These are phyloP conservation scores for Apostasia ramifera DNA, from an alignment of 106 monocot genomes.

Conservation along the genomic window DNA sequence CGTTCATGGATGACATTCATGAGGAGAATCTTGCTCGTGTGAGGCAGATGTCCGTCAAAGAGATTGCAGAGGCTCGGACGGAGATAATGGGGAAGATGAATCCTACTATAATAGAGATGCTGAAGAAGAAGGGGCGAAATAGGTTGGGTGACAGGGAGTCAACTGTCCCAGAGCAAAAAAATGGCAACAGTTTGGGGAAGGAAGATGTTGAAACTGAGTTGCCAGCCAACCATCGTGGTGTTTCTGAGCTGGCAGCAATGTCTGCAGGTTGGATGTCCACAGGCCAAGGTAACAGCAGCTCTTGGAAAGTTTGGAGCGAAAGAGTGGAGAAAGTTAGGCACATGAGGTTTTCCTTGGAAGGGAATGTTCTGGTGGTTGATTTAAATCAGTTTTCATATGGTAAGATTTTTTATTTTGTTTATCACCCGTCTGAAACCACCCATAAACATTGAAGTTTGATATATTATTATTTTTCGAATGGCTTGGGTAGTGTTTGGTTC, in stretches of 20 bases:
- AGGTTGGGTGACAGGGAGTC: constrained; percentile 30
- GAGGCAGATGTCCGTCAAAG: constrained; percentile 58
- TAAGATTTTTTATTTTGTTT: constrained; percentile 14
- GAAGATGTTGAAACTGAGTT: neutral
- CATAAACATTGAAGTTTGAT: neutral
- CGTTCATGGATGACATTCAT: constrained; percentile 56
- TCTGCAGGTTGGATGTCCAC: constrained; percentile 16
- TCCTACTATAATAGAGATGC: constrained; percentile 55
- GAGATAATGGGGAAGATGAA: constrained; percentile 85
- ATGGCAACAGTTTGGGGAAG: neutral
- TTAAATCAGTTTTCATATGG: constrained; percentile 26
- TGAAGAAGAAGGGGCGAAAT: constrained; percentile 56
- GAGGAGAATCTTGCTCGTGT: constrained; percentile 63
- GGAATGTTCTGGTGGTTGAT: constrained; percentile 43
- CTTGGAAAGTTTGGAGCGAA: constrained; percentile 84
- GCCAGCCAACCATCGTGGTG: constrained; percentile 18
- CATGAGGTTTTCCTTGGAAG: constrained; percentile 78
- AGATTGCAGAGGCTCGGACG: constrained; percentile 74
- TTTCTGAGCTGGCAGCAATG: neutral
- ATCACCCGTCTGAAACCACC: neutral
- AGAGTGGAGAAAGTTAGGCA: constrained; percentile 79
- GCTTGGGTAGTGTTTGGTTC: too few relatives aligned
- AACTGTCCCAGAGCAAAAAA: constrained; percentile 6
- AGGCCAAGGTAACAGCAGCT: constrained; percentile 18
- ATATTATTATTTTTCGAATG: too few relatives aligned